Evolutionary conservation across 495 filamentous ascomycete genomes (phyloP).

Genomic region (Elasticomyces elasticus): DNA sequence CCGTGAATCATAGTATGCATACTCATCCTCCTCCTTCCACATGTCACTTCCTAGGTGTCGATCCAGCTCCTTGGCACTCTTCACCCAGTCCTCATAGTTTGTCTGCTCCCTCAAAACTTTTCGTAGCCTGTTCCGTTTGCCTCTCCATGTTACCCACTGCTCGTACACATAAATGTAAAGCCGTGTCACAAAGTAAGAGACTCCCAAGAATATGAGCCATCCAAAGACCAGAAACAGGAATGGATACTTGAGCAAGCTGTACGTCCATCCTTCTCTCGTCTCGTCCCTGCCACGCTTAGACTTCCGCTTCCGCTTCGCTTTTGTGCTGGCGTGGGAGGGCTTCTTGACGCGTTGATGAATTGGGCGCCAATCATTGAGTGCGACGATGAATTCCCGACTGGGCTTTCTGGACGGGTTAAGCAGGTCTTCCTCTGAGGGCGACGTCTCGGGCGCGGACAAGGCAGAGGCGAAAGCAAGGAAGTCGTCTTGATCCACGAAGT

Average conservation of each 20-base stretch:
- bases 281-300: slow-evolving; percentile 58
- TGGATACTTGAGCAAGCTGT: slow-evolving; percentile 83
- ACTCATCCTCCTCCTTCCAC: slow-evolving; percentile 84
- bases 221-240: slow-evolving; percentile 65
- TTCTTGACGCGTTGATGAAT: slow-evolving; percentile 33
- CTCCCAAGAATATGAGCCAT: slow-evolving; percentile 61
- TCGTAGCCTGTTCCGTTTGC: slow-evolving; percentile 59
- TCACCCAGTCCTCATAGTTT: slow-evolving; percentile 73
- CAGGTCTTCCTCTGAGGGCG: slow-evolving; percentile 33
- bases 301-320: slow-evolving; percentile 27
- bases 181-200: slow-evolving; percentile 70
- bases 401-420: slow-evolving; percentile 11
- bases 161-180: slow-evolving; percentile 87
- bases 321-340: slow-evolving; percentile 4
- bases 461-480: slow-evolving; percentile 34
- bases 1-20: slow-evolving; percentile 85
- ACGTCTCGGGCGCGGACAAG: slow-evolving; percentile 33
- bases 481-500: slow-evolving; percentile 33
- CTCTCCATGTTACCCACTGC: slow-evolving; percentile 63
- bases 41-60: slow-evolving; percentile 65
- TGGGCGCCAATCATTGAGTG: slow-evolving; percentile 39
- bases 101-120: slow-evolving; percentile 56
- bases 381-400: slow-evolving; percentile 33
- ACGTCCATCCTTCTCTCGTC: slow-evolving; percentile 85
- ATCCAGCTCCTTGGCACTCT: slow-evolving; percentile 69